phyloP scores from a whole-genome alignment of 345 rosid genomes.

The Clausena lansium region DNA sequence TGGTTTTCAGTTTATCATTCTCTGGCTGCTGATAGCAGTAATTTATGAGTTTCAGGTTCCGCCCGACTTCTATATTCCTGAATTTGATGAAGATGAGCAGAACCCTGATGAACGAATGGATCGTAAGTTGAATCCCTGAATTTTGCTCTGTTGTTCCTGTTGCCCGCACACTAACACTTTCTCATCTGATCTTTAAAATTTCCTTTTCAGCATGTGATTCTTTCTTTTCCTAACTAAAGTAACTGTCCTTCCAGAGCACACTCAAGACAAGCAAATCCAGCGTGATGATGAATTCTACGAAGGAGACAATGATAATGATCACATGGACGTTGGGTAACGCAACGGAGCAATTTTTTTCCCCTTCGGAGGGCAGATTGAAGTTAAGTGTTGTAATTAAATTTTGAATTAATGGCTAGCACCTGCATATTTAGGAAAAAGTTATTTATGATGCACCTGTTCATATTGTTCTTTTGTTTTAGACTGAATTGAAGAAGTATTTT shows the following conservation, averaged over 20 bases:
- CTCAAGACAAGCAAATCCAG: conserved; percentile 84
- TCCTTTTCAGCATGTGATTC: background rate
- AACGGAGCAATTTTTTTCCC: background rate
- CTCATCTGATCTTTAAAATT: background rate
- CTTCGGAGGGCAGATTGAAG: background rate
- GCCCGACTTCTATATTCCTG: conserved; percentile 91
- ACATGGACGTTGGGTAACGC: conserved; percentile 35
- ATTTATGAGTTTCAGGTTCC: conserved; percentile 60
- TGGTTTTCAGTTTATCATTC: conserved; percentile 1
- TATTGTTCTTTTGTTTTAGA: background rate
- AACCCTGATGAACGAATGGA: conserved; percentile 83
- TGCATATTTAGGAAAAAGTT: background rate
- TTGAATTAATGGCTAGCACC: background rate
- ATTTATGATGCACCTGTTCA: background rate
- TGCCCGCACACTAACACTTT: background rate
- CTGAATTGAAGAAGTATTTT: background rate
- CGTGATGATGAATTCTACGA: conserved; percentile 85
- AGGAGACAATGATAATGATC: conserved; percentile 87
- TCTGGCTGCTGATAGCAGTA: background rate
- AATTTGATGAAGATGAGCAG: conserved; percentile 86
- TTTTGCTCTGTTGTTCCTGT: background rate
- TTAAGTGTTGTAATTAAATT: background rate
- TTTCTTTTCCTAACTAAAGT: background rate
- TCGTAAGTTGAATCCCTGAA: conserved; percentile 54
- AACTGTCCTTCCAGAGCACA: conserved; percentile 57